A percentile compares a stretch with the other conserved stretches of the same genome.
Evolutionary conservation across 257 asterid genomes (phyloP).

Genomic region (Euphrasia confusa): DNA sequence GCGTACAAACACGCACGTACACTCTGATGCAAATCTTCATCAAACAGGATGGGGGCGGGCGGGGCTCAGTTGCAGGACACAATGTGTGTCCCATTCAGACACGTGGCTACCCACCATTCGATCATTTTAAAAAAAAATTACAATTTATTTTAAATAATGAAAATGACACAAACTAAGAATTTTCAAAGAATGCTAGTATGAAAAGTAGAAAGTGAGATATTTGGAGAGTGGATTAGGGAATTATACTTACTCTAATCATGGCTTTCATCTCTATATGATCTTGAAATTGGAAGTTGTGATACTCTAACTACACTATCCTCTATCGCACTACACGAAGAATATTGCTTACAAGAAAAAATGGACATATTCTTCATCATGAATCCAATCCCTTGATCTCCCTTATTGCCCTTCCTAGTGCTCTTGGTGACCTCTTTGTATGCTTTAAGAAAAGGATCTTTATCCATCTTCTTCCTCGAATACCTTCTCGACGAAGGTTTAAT

Average conservation of each 20-base stretch:
- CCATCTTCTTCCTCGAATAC: constrained; percentile 25
- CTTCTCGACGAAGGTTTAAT: constrained; percentile 32
- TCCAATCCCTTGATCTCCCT: constrained; percentile 30
- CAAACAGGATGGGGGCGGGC: too few species aligned
- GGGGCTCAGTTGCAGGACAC: too few species aligned
- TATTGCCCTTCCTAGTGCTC: constrained; percentile 35
- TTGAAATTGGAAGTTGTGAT: background rate
- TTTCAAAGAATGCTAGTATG: too few species aligned
- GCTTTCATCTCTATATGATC: background rate
- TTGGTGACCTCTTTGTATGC: constrained; percentile 71
- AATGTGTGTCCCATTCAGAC: too few species aligned
- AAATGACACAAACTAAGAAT: too few species aligned
- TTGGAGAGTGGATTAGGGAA: too few species aligned
- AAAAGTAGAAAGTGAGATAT: too few species aligned
- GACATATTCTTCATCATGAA: constrained; percentile 39
- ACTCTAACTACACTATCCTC: background rate
- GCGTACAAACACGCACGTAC: too few species aligned
- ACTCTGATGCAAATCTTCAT: too few species aligned
- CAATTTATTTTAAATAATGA: too few species aligned
- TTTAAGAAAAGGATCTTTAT: constrained; percentile 69
- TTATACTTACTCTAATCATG: constrained; percentile 13
- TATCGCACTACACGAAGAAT: background rate
- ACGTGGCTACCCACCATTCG: too few species aligned
- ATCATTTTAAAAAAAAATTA: too few species aligned
- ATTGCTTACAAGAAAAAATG: constrained; percentile 38